phyloP scores from a whole-genome alignment of 1,139 yeast species.

The Yamadazyma mexicana region DNA sequence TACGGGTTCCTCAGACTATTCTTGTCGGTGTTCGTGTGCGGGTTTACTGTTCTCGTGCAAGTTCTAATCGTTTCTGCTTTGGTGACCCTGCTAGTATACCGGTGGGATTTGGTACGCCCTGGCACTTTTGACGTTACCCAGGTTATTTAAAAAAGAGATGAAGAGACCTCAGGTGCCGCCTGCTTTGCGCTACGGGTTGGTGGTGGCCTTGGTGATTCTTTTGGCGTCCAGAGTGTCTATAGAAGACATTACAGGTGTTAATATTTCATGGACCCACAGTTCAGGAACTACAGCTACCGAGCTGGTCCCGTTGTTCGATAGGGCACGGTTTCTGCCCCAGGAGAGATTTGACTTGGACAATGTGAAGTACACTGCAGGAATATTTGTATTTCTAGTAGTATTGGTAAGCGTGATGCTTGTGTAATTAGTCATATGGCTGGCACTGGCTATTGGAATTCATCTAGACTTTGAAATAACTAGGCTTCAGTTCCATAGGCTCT shows the following conservation, averaged over 20 bases:
- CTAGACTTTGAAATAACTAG: no score
- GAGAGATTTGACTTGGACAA: slow-evolving; percentile 25
- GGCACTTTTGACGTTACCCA: slow-evolving; percentile 4
- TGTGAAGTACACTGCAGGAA: slow-evolving; percentile 21
- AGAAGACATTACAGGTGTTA: neutral
- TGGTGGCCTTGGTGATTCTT: slow-evolving; percentile 1
- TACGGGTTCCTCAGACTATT: slow-evolving; percentile 16
- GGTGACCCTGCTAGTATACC: slow-evolving; percentile 4
- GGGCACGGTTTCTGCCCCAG: slow-evolving; percentile 19
- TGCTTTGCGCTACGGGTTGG: slow-evolving; percentile 3
- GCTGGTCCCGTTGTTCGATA: slow-evolving; percentile 17
- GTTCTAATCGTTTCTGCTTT: slow-evolving; percentile 10
- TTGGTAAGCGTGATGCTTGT: slow-evolving; percentile 3
- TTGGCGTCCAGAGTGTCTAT: neutral
- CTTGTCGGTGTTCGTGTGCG: slow-evolving; percentile 11
- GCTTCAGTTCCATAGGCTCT: no score
- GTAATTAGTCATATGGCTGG: no score
- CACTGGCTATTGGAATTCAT: no score
- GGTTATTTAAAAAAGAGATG: slow-evolving; percentile 5
- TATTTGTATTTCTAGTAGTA: slow-evolving; percentile 8
- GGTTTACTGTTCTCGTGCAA: slow-evolving; percentile 7
- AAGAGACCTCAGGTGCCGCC: neutral
- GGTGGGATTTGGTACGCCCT: slow-evolving; percentile 13
- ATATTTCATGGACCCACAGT: no score
- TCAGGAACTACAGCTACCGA: neutral